Base-by-base conservation (phyloP, 441 rosid species). In the Eutrema salsugineum region DNA sequence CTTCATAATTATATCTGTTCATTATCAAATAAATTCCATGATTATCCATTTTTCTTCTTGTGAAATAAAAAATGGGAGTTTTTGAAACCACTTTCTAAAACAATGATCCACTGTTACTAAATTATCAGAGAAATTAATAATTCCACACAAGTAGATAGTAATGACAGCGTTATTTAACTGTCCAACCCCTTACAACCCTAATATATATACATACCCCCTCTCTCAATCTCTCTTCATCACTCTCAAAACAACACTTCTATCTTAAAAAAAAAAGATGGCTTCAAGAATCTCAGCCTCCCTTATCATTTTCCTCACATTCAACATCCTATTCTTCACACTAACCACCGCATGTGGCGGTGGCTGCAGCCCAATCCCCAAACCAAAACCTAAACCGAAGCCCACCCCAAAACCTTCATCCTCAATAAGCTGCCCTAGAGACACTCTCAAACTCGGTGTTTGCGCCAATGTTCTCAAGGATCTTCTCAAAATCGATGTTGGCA, bases 291-390 rank as follows among this genome's bases (percentile, higher is more conserved):
- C 89, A 14, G 71, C 91, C 17, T 68, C 87, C n/a, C 47, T 88
- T 54, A 86, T 89, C 63, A 81, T 89, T 60, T 81, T 88, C 68
- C 72, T 89, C 43, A 68, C 75, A 2, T 54, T 86, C 65, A 88
- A 88, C 79, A 75, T 91, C 54, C 79, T 91, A 70, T 58, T 69
- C 32, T 88, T 88, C 74, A 57, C 86, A 46, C 71, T 88, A 0
- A 84, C 72, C 49, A 77, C 73, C 38, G 88, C 93, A 0, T 83
- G 89, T 50, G 82, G 77, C 35, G 74, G 88, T 39, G 78, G 86
- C 28, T 86, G 90, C 30, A 28, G 30, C 6, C 30, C 68, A 11
- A 77, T 81, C 54, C 81, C 78, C 39, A 75, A 84, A 27, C 76
- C 86, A 28, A 56, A 56, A 6, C 62, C 62, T 5, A 56, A 56